These are phyloP conservation scores for Tephrocybe rancida DNA, from an alignment of 768 basidiomycete genomes.

Conservation along the genomic window DNA sequence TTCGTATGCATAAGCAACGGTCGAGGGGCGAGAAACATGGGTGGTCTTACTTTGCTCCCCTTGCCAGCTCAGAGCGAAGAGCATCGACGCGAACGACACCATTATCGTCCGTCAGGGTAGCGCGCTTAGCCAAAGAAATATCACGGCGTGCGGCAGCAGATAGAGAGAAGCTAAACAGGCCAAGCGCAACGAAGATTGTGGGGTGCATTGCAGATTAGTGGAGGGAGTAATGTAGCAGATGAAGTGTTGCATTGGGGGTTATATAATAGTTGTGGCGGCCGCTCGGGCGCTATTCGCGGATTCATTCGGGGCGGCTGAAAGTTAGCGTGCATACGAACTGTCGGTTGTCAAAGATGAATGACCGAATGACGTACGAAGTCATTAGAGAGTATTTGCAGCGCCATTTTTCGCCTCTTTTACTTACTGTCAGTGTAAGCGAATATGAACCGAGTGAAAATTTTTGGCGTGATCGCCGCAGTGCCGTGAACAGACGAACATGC, in stretches of 20 bases:
- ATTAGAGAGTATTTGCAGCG: too few relatives aligned
- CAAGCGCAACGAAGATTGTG: neutral
- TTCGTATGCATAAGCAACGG: neutral
- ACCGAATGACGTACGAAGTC: too few relatives aligned
- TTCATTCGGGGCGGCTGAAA: too few relatives aligned
- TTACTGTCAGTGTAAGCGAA: too few relatives aligned
- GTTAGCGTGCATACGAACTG: too few relatives aligned
- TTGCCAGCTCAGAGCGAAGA: neutral
- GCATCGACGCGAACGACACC: neutral
- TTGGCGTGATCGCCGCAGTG: too few relatives aligned
- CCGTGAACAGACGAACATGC: too few relatives aligned
- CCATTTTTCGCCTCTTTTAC: too few relatives aligned
- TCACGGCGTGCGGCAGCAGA: neutral
- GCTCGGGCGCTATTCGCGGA: too few relatives aligned
- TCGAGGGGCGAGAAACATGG: neutral
- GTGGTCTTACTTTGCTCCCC: neutral
- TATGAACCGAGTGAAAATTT: too few relatives aligned
- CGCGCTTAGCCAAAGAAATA: neutral
- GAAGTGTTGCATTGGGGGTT: neutral
- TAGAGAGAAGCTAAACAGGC: neutral
- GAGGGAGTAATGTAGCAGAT: neutral
- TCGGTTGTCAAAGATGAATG: too few relatives aligned
- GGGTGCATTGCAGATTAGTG: neutral
- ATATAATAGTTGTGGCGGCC: too few relatives aligned
- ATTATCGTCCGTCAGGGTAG: neutral